A percentile compares a stretch with the other conserved stretches of the same genome.
These are phyloP conservation scores for Iberis pinnata DNA, from an alignment of 345 rosid species.

Conservation along the genomic window DNA sequence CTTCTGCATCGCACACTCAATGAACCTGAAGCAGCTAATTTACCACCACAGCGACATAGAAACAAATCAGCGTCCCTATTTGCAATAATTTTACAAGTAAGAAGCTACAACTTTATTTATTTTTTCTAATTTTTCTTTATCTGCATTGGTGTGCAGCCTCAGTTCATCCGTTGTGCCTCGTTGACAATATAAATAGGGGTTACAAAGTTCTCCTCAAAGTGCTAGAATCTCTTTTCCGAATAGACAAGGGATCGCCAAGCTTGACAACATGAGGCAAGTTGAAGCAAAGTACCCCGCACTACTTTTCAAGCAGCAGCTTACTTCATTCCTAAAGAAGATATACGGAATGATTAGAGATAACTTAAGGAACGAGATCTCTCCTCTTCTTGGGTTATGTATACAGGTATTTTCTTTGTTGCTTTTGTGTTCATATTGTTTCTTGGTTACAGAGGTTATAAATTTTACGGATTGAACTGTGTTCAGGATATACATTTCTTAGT, in stretches of 20 bases:
- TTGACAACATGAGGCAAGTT: conserved; percentile 85
- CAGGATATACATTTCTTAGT: too few species aligned
- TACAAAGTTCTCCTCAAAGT: conserved; percentile 78
- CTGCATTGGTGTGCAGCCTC: conserved; percentile 7
- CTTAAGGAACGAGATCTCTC: conserved; percentile 94
- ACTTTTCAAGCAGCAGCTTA: conserved; percentile 97
- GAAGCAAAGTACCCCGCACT: conserved; percentile 99
- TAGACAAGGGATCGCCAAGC: conserved; percentile 62
- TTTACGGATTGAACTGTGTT: too few species aligned
- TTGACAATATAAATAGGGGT: conserved; percentile 48
- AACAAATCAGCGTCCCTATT: conserved; percentile 80
- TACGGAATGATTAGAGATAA: conserved; percentile 99
- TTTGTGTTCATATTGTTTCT: conserved; percentile 9
- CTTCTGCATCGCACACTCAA: conserved; percentile 95
- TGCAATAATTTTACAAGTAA: conserved; percentile 96
- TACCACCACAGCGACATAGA: conserved; percentile 96
- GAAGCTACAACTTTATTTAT: conserved; percentile 23
- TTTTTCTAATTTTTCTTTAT: conserved; percentile 2
- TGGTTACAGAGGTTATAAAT: background rate
- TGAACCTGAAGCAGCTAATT: conserved; percentile 94
- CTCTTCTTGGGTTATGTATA: conserved; percentile 91
- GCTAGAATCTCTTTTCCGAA: conserved; percentile 61
- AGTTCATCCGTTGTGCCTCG: conserved; percentile 2
- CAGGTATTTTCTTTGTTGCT: conserved; percentile 51
- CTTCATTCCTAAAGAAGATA: conserved; percentile 97